These are phyloP conservation scores for Aspergillus sergii DNA, from an alignment of 2,329 filamentous ascomycete species.

Conservation along the genomic window DNA sequence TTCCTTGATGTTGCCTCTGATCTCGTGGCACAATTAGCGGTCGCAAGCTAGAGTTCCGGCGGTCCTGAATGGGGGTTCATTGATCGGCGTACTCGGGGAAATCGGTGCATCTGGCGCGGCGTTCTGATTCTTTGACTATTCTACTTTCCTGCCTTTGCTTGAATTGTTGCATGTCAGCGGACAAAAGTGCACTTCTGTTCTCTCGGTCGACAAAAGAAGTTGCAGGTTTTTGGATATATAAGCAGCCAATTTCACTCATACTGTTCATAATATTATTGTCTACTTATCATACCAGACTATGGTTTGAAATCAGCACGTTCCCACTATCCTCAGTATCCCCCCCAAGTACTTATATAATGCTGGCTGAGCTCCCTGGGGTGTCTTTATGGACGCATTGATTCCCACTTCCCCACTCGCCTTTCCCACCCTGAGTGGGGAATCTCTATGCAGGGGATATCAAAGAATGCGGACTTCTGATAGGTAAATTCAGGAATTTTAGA, in stretches of 20 bases:
- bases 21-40: conserved; percentile 89
- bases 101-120: conserved; percentile 2
- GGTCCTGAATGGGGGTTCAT: neutral
- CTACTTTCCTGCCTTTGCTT: neutral
- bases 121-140: neutral
- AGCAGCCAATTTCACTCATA: neutral
- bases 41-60: conserved; percentile 62
- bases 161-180: conserved; percentile 4
- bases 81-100: neutral
- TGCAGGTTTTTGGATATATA: conserved; percentile 2
- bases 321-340: neutral
- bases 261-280: neutral
- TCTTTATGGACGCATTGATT: neutral
- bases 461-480: neutral
- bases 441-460: neutral
- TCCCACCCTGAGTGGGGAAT: neutral
- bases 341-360: neutral
- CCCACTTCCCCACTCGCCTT: neutral
- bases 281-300: neutral
- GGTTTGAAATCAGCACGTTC: neutral
- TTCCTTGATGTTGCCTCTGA: conserved; percentile 92
- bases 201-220: neutral
- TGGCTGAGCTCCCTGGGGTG: neutral
- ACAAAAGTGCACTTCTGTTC: neutral
- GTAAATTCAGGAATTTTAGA: neutral